Conservation (phyloP, 148 eudicot genomes). For the Rhododendron williamsianum region DNA sequence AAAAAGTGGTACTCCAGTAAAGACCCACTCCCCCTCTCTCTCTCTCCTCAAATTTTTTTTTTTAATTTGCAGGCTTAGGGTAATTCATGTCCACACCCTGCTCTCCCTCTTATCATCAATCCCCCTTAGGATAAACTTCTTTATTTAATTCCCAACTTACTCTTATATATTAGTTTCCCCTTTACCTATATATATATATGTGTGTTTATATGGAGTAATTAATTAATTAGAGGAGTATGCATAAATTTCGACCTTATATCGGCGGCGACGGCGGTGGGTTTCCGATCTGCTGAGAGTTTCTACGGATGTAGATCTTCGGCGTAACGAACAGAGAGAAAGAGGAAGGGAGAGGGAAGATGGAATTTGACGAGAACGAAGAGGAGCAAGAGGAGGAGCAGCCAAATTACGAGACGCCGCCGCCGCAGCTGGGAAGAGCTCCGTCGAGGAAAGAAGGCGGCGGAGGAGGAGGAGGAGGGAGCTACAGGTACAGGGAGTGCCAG, state of each 20-base stretch:
- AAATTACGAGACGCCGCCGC: slow-evolving; percentile 17
- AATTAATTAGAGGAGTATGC: neutral
- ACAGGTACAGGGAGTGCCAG: slow-evolving; percentile 53
- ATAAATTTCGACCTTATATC: neutral
- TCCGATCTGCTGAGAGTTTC: neutral
- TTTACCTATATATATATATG: neutral
- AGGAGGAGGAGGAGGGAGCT: slow-evolving; percentile 3
- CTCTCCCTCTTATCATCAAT: slow-evolving; percentile 31
- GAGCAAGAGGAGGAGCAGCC: slow-evolving; percentile 33
- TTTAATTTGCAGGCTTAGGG: slow-evolving; percentile 13
- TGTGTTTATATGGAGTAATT: neutral
- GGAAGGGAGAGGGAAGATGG: slow-evolving; percentile 28
- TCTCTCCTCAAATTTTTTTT: neutral
- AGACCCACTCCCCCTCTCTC: neutral
- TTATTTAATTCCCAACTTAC: neutral
- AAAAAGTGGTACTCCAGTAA: neutral
- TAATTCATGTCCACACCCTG: slow-evolving; percentile 65
- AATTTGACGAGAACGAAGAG: slow-evolving; percentile 49
- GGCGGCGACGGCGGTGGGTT: slow-evolving; percentile 6
- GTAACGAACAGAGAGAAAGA: neutral
- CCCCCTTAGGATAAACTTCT: neutral
- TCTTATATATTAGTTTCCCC: neutral
- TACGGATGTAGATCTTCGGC: neutral
- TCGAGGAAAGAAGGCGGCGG: slow-evolving; percentile 10
- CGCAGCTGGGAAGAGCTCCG: neutral